Evolutionary conservation across 2,329 filamentous ascomycete species (phyloP).

Genomic region (Trichoderma polysporum): DNA sequence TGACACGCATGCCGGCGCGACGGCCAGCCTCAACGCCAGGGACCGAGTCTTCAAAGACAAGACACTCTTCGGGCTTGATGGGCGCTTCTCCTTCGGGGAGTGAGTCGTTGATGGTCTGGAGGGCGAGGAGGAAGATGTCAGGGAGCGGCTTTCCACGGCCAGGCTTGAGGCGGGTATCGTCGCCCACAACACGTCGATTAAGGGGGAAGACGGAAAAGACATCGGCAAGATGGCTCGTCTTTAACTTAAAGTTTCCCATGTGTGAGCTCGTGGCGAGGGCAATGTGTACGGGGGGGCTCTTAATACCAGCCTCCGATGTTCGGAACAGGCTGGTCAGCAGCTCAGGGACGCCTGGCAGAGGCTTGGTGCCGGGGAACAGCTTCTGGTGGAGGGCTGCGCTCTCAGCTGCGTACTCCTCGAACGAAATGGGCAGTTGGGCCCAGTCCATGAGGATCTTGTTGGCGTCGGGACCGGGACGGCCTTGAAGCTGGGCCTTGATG

Average conservation of each 20-base stretch:
- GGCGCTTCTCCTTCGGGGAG: slow-evolving; percentile 61
- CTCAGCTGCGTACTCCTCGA: slow-evolving; percentile 63
- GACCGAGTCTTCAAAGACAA: slow-evolving; percentile 95
- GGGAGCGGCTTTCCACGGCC: slow-evolving; percentile 92
- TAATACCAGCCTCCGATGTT: slow-evolving; percentile 36
- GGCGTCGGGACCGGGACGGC: slow-evolving; percentile 54
- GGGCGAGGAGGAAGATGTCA: slow-evolving; percentile 87
- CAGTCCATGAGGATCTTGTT: slow-evolving; percentile 66
- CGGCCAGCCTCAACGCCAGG: slow-evolving; percentile 88
- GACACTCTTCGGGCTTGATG: slow-evolving; percentile 79
- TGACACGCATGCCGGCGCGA: slow-evolving; percentile 88
- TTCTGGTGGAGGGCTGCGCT: slow-evolving; percentile 64
- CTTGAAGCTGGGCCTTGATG: slow-evolving; percentile 82
- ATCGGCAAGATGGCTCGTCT: slow-evolving; percentile 62
- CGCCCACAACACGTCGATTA: slow-evolving; percentile 76
- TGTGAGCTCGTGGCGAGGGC: slow-evolving; percentile 84
- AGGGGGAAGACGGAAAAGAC: slow-evolving; percentile 65
- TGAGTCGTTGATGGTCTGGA: slow-evolving; percentile 79
- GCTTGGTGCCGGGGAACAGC: slow-evolving; percentile 71
- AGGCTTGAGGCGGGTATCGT: slow-evolving; percentile 72
- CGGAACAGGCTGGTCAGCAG: slow-evolving; percentile 63
- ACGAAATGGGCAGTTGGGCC: slow-evolving; percentile 78
- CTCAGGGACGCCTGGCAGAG: slow-evolving; percentile 73
- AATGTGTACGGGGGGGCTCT: slow-evolving; percentile 59
- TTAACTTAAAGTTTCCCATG: slow-evolving; percentile 69